Percentiles rank a stretch among this genome's conserved stretches.
Conservation (phyloP, 2,329 filamentous ascomycete genomes). For the Periconia sp. region DNA sequence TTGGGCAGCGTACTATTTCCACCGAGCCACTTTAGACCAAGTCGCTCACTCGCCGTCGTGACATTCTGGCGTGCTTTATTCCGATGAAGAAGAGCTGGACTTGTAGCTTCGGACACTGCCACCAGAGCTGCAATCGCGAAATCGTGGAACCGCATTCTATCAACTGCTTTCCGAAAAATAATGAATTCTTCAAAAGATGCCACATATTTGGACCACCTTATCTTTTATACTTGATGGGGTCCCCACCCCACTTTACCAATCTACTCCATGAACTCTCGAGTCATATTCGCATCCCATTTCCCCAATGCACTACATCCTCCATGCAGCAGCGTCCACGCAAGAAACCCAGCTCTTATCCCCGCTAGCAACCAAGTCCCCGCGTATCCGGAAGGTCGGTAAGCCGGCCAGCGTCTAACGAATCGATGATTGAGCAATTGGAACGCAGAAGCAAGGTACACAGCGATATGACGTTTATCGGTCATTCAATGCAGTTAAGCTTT, state of each 20-base stretch:
- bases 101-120: conserved; percentile 5
- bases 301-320: background rate
- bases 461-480: background rate
- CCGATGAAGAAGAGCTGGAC: background rate
- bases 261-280: background rate
- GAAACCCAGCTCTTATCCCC: background rate
- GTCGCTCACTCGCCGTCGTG: conserved; percentile 23
- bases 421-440: no score
- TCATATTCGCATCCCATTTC: background rate
- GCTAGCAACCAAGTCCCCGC: no score
- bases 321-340: background rate
- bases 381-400: no score
- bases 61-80: conserved; percentile 2
- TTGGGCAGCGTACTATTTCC: conserved; percentile 26
- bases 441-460: background rate
- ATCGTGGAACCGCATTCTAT: conserved; percentile 6
- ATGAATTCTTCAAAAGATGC: no score
- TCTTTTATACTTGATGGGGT: background rate
- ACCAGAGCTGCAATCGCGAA: conserved; percentile 5
- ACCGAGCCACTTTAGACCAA: conserved; percentile 24
- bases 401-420: no score
- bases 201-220: no score
- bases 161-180: no score
- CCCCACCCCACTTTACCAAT: background rate
- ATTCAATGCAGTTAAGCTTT: background rate